A percentile compares a stretch with the other conserved stretches of the same genome.
Conservation (phyloP, 208 protist genomes). For the Kentomonas sorsogonicus region DNA sequence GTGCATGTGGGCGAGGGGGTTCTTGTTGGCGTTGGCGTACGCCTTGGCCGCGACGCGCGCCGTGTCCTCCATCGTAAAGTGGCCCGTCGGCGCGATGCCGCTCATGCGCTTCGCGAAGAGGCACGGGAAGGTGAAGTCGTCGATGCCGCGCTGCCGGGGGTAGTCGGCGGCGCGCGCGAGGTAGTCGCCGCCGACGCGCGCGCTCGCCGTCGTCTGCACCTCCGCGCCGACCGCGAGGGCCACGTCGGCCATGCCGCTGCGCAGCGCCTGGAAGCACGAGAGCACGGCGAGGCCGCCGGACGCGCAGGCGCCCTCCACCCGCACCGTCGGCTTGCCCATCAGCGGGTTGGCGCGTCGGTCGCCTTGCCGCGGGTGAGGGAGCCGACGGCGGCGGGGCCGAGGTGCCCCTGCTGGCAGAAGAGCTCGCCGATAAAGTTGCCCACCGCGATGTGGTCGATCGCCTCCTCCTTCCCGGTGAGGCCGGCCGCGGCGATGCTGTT, state of each 20-base stretch:
- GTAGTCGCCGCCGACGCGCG: conserved; percentile 81
- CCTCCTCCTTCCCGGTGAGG: conserved; percentile 38
- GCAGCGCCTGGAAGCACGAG: conserved; percentile 42
- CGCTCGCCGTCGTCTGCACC: conserved; percentile 80
- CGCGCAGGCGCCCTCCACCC: conserved; percentile 89
- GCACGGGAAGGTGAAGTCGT: conserved; percentile 93
- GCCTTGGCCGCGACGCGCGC: conserved; percentile 86
- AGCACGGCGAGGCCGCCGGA: conserved; percentile 81
- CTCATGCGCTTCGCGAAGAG: conserved; percentile 87
- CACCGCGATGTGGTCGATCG: conserved; percentile 70
- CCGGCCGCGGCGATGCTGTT: conserved; percentile 51
- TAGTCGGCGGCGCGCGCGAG: conserved; percentile 89
- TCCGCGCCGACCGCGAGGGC: conserved; percentile 79
- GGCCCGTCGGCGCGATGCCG: conserved; percentile 53
- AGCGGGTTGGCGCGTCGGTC: conserved; percentile 31
- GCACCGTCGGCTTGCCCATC: conserved; percentile 65
- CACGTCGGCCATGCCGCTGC: conserved; percentile 61
- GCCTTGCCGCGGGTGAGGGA: conserved; percentile 22
- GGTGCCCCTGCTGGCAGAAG: conserved; percentile 85
- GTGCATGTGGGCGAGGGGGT: conserved; percentile 90
- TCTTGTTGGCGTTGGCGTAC: conserved; percentile 83
- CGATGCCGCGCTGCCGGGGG: conserved; percentile 70
- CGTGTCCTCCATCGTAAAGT: conserved; percentile 85
- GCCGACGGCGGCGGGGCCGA: conserved; percentile 71
- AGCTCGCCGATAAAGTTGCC: conserved; percentile 88